These are phyloP conservation scores for Taiozyma sp. DNA, from an alignment of 1,139 yeast species.

Conservation along the genomic window DNA sequence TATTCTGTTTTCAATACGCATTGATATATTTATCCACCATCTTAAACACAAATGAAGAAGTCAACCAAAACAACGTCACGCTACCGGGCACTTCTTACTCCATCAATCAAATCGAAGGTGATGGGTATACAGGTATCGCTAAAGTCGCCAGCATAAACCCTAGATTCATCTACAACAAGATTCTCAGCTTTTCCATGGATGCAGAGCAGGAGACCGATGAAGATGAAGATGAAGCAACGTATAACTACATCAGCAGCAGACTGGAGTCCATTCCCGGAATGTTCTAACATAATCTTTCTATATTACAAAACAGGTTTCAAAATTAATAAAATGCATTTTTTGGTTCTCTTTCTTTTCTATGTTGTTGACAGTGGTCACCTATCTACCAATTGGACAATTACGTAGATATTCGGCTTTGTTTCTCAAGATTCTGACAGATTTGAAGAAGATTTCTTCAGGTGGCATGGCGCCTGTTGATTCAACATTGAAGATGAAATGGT, in stretches of 20 bases:
- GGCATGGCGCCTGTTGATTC: slow-evolving; percentile 97
- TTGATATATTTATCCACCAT: slow-evolving; percentile 24
- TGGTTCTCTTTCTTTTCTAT: slow-evolving; percentile 3
- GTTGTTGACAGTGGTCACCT: background rate
- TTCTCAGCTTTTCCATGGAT: slow-evolving; percentile 12
- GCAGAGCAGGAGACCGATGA: slow-evolving; percentile 7
- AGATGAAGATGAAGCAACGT: slow-evolving; percentile 8
- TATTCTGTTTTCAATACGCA: slow-evolving; percentile 22
- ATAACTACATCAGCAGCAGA: slow-evolving; percentile 4
- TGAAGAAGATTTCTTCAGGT: slow-evolving; percentile 92
- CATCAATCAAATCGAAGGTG: slow-evolving; percentile 25
- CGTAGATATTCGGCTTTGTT: slow-evolving; percentile 82
- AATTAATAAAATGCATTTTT: background rate
- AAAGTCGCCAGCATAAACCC: slow-evolving; percentile 29
- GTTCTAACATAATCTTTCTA: background rate
- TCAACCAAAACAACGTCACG: slow-evolving; percentile 21
- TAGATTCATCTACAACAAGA: slow-evolving; percentile 20
- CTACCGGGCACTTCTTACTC: slow-evolving; percentile 15
- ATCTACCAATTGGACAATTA: slow-evolving; percentile 66
- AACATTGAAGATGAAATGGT: slow-evolving; percentile 89
- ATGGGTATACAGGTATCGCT: slow-evolving; percentile 40
- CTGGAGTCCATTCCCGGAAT: background rate
- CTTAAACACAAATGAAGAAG: slow-evolving; percentile 11
- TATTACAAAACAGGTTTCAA: background rate
- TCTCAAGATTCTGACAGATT: slow-evolving; percentile 78